Evolutionary conservation across 2,329 filamentous ascomycete genomes (phyloP).

Genomic region (Neofusicoccum sp.): DNA sequence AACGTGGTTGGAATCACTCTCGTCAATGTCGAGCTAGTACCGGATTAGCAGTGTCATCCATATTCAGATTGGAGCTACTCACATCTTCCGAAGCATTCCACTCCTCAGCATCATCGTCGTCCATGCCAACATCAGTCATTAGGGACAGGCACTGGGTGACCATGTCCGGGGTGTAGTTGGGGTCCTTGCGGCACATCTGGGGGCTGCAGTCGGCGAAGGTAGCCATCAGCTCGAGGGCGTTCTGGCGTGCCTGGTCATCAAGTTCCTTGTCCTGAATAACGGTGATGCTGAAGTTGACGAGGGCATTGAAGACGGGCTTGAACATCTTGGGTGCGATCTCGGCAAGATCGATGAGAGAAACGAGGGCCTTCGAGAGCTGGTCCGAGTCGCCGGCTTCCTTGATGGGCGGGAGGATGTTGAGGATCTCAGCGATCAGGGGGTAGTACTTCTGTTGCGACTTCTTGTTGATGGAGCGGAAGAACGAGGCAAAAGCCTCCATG

Average conservation of each 20-base stretch:
- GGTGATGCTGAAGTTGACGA: conserved; percentile 89
- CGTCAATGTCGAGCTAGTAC: conserved; percentile 78
- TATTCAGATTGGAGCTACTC: conserved; percentile 37
- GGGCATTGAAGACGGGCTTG: conserved; percentile 85
- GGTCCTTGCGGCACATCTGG: conserved; percentile 90
- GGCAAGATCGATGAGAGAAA: conserved; percentile 90
- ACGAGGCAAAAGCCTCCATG: conserved; percentile 94
- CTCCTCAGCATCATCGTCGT: conserved; percentile 91
- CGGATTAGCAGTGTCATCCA: conserved; percentile 25
- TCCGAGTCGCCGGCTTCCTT: conserved; percentile 90
- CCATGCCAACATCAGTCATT: conserved; percentile 94
- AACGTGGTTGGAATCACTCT: conserved; percentile 96
- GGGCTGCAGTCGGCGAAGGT: conserved; percentile 96
- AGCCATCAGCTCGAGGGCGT: conserved; percentile 93
- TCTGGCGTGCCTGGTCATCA: conserved; percentile 84
- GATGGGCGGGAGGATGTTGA: conserved; percentile 91
- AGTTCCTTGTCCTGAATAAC: conserved; percentile 96
- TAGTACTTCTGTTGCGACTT: conserved; percentile 89
- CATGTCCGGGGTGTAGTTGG: conserved; percentile 92
- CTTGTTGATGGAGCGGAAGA: conserved; percentile 88
- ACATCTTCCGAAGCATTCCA: conserved; percentile 93
- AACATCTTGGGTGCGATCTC: conserved; percentile 98
- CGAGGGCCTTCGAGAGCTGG: conserved; percentile 81
- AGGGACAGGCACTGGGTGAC: conserved; percentile 96
- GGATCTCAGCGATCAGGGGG: conserved; percentile 79